phyloP scores from a whole-genome alignment of 2,329 filamentous ascomycete species.

The Xylaria sp. region DNA sequence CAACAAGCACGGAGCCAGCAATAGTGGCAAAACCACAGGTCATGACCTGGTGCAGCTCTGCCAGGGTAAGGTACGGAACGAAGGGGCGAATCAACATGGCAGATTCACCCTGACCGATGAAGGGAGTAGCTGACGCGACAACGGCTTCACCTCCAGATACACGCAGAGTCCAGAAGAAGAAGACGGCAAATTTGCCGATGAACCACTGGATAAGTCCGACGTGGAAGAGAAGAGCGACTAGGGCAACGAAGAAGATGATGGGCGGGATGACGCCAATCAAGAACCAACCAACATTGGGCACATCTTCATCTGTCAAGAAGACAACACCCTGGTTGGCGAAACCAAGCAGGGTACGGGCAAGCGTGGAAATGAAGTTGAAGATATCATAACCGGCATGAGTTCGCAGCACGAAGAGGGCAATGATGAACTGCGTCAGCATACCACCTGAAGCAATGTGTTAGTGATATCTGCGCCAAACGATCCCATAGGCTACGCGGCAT shows the following conservation, averaged over 20 bases:
- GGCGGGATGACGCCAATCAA: constrained; percentile 81
- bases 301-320: constrained; percentile 67
- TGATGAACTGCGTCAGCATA: constrained; percentile 86
- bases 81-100: constrained; percentile 92
- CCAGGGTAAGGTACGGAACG: constrained; percentile 81
- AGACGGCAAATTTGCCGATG: constrained; percentile 81
- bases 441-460: constrained; percentile 54
- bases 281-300: constrained; percentile 65
- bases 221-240: constrained; percentile 88
- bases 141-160: constrained; percentile 94
- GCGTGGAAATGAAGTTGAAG: constrained; percentile 83
- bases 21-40: constrained; percentile 92
- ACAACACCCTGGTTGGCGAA: constrained; percentile 75
- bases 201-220: constrained; percentile 86
- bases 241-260: constrained; percentile 93
- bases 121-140: constrained; percentile 88
- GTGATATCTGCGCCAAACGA: background rate
- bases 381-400: constrained; percentile 85
- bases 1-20: constrained; percentile 83
- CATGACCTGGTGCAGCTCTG: constrained; percentile 92
- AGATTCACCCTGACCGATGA: constrained; percentile 93
- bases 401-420: constrained; percentile 86
- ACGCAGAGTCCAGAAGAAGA: constrained; percentile 89
- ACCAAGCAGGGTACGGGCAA: constrained; percentile 75
- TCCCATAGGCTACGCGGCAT: background rate